Conservation (phyloP, 306 rosid species). For the Myrica gale region DNA sequence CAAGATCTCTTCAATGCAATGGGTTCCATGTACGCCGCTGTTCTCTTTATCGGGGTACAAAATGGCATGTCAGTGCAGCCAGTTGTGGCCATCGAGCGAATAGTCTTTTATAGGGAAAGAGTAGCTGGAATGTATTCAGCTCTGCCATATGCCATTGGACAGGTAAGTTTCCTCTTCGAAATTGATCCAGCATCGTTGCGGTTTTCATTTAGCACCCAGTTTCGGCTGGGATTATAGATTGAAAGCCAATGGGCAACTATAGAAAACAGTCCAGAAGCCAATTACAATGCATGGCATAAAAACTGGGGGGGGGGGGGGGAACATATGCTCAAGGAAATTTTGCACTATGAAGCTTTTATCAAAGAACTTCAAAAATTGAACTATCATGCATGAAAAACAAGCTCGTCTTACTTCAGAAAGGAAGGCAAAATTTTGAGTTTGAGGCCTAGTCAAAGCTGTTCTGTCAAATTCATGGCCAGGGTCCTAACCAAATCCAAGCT, state of each 20-base stretch:
- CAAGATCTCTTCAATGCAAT: conserved; percentile 83
- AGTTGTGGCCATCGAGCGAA: conserved; percentile 77
- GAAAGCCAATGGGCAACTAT: neutral
- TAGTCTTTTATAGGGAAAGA: conserved; percentile 81
- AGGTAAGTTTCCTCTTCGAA: conserved; percentile 34
- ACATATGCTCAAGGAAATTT: neutral
- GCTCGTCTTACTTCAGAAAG: too few relatives aligned
- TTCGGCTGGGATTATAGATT: neutral
- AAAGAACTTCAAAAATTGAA: neutral
- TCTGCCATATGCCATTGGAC: conserved; percentile 82
- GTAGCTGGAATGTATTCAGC: conserved; percentile 93
- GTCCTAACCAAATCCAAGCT: neutral
- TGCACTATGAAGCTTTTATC: neutral
- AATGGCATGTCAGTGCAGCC: conserved; percentile 74
- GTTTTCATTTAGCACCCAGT: neutral
- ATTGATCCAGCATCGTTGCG: neutral
- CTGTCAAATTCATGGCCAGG: neutral
- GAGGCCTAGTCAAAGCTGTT: neutral
- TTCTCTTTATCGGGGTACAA: conserved; percentile 68
- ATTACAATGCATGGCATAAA: neutral
- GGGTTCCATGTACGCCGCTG: conserved; percentile 85
- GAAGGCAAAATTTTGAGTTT: neutral
- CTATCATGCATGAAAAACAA: neutral
- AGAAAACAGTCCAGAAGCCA: neutral
- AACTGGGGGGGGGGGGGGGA: neutral